phyloP scores from a whole-genome alignment of 2,329 filamentous ascomycete genomes.

The Fusarium pseudocircinatum region DNA sequence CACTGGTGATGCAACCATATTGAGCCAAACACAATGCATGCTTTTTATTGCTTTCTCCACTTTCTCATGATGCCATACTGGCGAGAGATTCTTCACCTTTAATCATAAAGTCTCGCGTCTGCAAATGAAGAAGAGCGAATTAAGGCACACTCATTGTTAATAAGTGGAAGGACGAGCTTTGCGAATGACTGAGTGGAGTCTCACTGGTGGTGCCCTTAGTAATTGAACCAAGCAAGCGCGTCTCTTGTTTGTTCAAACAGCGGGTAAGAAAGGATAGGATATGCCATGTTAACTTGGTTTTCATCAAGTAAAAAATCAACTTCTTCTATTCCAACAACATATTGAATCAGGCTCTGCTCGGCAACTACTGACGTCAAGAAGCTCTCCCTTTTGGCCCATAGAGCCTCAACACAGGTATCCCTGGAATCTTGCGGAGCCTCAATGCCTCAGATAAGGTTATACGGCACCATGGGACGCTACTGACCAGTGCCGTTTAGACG shows the following conservation, averaged over 20 bases:
- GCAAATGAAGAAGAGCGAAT: rapidly evolving
- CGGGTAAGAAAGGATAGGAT: rapidly evolving
- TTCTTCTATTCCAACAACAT: rapidly evolving
- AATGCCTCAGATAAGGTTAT: not conserved
- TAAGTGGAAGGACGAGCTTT: rapidly evolving
- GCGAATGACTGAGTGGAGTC: rapidly evolving
- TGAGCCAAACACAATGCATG: not conserved
- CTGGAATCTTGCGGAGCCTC: not conserved
- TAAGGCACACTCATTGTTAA: rapidly evolving
- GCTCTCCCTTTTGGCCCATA: not conserved
- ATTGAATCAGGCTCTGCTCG: not conserved
- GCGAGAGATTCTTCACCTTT: not conserved
- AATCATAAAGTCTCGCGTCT: no score
- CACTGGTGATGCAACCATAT: not conserved
- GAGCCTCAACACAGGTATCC: not conserved
- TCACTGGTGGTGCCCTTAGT: rapidly evolving
- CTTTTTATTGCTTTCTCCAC: not conserved
- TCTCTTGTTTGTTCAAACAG: rapidly evolving
- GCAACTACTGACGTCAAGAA: not conserved
- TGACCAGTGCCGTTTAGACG: not conserved
- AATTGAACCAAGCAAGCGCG: not conserved
- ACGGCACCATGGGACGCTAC: not conserved
- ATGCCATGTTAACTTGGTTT: rapidly evolving
- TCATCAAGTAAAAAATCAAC: rapidly evolving
- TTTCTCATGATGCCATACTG: not conserved